Percentiles rank a stretch among this genome's conserved stretches.
Conservation (phyloP, 2,329 filamentous ascomycete species). For the Pseudogymnoascus sp. region DNA sequence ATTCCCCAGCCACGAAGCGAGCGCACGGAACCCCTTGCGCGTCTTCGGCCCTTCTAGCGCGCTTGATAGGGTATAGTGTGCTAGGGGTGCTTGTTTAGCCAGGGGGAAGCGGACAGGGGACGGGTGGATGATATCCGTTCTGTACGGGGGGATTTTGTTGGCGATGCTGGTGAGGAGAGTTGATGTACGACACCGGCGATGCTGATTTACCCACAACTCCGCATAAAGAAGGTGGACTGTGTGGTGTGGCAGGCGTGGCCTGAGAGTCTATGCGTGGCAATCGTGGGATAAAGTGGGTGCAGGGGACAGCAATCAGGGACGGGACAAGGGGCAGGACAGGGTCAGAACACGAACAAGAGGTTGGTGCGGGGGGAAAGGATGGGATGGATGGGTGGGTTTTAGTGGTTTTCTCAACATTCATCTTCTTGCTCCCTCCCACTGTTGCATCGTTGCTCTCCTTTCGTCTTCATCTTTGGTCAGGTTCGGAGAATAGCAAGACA, state of each 20-base stretch:
- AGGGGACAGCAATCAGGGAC: not conserved
- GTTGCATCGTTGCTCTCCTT: not conserved
- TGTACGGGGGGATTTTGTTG: not conserved
- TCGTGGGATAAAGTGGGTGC: not conserved
- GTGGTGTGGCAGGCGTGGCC: not conserved
- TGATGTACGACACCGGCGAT: not conserved
- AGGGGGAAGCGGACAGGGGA: not conserved
- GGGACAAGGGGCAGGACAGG: not conserved
- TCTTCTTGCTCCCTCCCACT: not conserved
- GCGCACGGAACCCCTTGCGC: slow-evolving; percentile 1
- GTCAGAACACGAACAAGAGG: not conserved
- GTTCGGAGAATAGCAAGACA: not conserved
- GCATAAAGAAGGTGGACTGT: not conserved
- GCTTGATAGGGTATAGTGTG: not conserved
- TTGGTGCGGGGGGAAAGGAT: not conserved
- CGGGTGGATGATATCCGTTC: slow-evolving; percentile 1
- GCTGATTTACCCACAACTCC: not conserved
- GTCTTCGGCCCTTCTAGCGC: slow-evolving; percentile 4
- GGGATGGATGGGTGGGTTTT: not conserved
- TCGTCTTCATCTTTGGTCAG: not conserved
- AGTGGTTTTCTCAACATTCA: slow-evolving; percentile 5
- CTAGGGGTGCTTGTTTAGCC: not conserved
- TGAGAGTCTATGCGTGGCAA: not conserved
- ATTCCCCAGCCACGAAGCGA: not conserved
- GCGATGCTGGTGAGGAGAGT: not conserved